phyloP scores from a whole-genome alignment of 1,284 basidiomycete genomes.

The Schizophyllum commune region DNA sequence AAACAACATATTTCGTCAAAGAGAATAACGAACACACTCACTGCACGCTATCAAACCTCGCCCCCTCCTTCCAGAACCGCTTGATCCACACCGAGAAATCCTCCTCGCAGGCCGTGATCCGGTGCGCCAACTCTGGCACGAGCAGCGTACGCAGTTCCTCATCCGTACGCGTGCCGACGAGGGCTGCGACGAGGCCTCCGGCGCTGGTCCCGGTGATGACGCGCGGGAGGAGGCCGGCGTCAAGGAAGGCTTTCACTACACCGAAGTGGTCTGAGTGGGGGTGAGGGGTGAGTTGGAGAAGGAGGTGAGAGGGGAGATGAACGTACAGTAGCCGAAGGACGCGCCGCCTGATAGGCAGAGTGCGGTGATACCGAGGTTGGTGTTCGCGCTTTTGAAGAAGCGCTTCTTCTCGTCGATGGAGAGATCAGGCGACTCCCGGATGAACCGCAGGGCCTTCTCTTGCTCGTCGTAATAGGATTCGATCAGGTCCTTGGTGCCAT shows the following conservation, averaged over 20 bases:
- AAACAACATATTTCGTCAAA: conserved; percentile 14
- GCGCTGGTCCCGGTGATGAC: conserved; percentile 92
- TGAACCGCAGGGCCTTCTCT: conserved; percentile 63
- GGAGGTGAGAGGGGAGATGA: background rate
- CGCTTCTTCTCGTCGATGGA: conserved; percentile 84
- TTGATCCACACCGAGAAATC: conserved; percentile 70
- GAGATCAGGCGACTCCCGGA: conserved; percentile 68
- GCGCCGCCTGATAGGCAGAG: conserved; percentile 93
- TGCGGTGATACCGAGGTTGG: conserved; percentile 77
- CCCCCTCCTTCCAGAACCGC: conserved; percentile 83
- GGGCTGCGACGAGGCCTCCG: conserved; percentile 83
- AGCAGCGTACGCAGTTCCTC: conserved; percentile 78
- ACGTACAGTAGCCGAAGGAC: conserved; percentile 85
- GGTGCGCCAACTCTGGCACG: conserved; percentile 77
- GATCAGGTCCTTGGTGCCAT: conserved; percentile 82
- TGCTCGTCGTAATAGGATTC: conserved; percentile 84
- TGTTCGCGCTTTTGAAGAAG: conserved; percentile 88
- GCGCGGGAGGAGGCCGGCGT: conserved; percentile 80
- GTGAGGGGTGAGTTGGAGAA: background rate
- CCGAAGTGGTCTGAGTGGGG: conserved; percentile 70
- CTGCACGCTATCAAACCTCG: conserved; percentile 81
- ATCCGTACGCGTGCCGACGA: conserved; percentile 84
- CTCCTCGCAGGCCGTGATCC: conserved; percentile 90
- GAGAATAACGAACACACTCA: background rate
- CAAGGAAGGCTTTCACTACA: conserved; percentile 87